phyloP scores from a whole-genome alignment of 768 basidiomycete genomes.

The Coprinopsis cinerea region DNA sequence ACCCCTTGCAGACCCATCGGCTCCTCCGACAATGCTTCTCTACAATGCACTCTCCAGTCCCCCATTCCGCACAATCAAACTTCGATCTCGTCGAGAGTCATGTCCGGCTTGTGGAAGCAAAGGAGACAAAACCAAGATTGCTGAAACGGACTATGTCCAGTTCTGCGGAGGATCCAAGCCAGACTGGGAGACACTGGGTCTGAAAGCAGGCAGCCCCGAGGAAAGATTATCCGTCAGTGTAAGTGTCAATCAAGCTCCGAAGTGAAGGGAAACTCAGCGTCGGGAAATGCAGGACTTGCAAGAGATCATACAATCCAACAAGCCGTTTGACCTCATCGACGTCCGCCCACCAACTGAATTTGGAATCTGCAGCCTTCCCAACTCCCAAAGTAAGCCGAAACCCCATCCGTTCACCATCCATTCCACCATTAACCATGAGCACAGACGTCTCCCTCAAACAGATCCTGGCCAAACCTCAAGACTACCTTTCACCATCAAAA shows the following conservation, averaged over 20 bases:
- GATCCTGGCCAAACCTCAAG: constrained; percentile 56
- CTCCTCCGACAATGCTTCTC: constrained; percentile 64
- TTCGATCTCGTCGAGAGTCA: constrained; percentile 62
- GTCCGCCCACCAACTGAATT: constrained; percentile 78
- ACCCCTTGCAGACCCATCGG: too few species aligned
- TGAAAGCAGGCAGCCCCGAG: constrained; percentile 32
- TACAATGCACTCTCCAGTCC: constrained; percentile 66
- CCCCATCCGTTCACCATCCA: too few species aligned
- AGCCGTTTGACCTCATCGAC: constrained; percentile 53
- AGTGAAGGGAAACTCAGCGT: too few species aligned
- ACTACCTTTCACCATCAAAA: constrained; percentile 26
- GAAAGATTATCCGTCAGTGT: constrained; percentile 42
- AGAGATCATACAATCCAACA: constrained; percentile 24
- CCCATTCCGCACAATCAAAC: constrained; percentile 77
- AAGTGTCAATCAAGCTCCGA: too few species aligned
- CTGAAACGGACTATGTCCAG: constrained; percentile 62
- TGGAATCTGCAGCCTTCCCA: constrained; percentile 77
- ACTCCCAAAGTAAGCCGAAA: constrained; percentile 77
- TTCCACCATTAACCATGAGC: background rate
- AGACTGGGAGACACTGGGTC: constrained; percentile 58
- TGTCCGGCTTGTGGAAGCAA: constrained; percentile 70
- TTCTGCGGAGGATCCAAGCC: constrained; percentile 77
- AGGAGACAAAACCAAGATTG: constrained; percentile 13
- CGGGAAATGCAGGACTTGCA: constrained; percentile 56
- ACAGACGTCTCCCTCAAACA: constrained; percentile 72